These are phyloP conservation scores for Xylaria grammica DNA, from an alignment of 495 filamentous ascomycete genomes.

Conservation along the genomic window DNA sequence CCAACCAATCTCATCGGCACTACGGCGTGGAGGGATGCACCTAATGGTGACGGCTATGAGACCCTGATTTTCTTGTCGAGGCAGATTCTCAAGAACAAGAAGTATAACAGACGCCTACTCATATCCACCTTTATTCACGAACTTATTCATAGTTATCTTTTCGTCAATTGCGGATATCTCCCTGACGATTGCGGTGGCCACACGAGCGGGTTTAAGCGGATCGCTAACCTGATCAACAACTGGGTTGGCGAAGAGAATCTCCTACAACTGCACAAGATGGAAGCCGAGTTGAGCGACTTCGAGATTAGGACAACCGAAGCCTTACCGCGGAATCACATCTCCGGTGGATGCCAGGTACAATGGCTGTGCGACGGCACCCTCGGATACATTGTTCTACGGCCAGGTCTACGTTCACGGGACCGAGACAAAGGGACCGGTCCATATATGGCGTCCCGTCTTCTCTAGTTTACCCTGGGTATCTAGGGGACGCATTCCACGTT, in stretches of 20 bases:
- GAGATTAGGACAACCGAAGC: constrained; percentile 26
- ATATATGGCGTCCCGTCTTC: constrained; percentile 12
- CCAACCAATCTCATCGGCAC: constrained; percentile 55
- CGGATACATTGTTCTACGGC: constrained; percentile 17
- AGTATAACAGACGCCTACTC: constrained; percentile 57
- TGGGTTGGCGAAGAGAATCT: constrained; percentile 56
- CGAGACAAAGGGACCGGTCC: not conserved
- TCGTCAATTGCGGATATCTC: constrained; percentile 58
- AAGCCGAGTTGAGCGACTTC: constrained; percentile 58
- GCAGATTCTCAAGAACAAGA: constrained; percentile 50
- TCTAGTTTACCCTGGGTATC: not conserved
- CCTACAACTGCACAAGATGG: constrained; percentile 55
- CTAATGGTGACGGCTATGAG: constrained; percentile 50
- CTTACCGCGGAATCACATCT: constrained; percentile 10
- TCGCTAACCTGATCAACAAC: constrained; percentile 56
- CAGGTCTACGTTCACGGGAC: constrained; percentile 17
- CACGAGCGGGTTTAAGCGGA: constrained; percentile 55
- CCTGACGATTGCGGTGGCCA: constrained; percentile 57
- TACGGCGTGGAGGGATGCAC: constrained; percentile 53
- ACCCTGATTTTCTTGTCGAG: constrained; percentile 60
- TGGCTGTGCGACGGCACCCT: constrained; percentile 23
- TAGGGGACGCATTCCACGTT: constrained; percentile 8
- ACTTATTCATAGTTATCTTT: constrained; percentile 62
- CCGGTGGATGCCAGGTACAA: constrained; percentile 24
- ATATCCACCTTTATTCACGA: constrained; percentile 65